Evolutionary conservation across 352 stramenopile species (phyloP).

Genomic region (Thraustochytrium striatum): DNA sequence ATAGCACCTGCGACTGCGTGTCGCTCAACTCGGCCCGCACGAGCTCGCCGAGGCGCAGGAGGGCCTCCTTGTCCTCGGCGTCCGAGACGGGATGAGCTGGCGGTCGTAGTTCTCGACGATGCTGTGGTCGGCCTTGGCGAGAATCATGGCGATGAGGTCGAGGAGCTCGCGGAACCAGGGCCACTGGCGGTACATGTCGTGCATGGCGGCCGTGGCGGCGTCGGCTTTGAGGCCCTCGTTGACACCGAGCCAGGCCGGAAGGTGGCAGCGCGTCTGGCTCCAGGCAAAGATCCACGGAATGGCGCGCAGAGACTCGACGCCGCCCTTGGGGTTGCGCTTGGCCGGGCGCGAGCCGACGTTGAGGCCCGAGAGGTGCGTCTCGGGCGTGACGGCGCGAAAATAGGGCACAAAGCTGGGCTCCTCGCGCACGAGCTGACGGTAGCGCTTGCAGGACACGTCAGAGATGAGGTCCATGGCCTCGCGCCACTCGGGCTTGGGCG

Average conservation of each 20-base stretch:
- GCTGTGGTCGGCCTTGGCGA: conserved; percentile 71
- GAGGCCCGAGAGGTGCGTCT: conserved; percentile 67
- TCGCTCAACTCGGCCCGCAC: conserved; percentile 61
- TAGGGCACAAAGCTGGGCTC: conserved; percentile 75
- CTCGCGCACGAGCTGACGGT: conserved; percentile 65
- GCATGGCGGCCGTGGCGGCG: conserved; percentile 52
- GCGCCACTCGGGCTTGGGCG: conserved; percentile 58
- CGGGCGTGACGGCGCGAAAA: conserved; percentile 73
- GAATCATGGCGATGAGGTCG: conserved; percentile 75
- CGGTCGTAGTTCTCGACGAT: conserved; percentile 74
- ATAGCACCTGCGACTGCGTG: conserved; percentile 63
- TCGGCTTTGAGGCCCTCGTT: conserved; percentile 61
- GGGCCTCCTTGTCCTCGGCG: conserved; percentile 56
- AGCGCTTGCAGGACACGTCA: conserved; percentile 64
- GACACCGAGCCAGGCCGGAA: conserved; percentile 74
- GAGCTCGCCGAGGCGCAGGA: conserved; percentile 58
- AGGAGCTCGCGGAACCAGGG: conserved; percentile 74
- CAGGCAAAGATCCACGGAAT: conserved; percentile 82
- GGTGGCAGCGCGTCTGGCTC: conserved; percentile 72
- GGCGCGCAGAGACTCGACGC: conserved; percentile 71
- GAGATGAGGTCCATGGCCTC: conserved; percentile 66
- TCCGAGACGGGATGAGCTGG: conserved; percentile 62
- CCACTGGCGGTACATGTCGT: conserved; percentile 72
- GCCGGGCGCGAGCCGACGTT: conserved; percentile 74
- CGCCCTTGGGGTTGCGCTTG: conserved; percentile 73